phyloP scores from a whole-genome alignment of 1,284 basidiomycete species.

The Tilletiopsis washingtonensis region DNA sequence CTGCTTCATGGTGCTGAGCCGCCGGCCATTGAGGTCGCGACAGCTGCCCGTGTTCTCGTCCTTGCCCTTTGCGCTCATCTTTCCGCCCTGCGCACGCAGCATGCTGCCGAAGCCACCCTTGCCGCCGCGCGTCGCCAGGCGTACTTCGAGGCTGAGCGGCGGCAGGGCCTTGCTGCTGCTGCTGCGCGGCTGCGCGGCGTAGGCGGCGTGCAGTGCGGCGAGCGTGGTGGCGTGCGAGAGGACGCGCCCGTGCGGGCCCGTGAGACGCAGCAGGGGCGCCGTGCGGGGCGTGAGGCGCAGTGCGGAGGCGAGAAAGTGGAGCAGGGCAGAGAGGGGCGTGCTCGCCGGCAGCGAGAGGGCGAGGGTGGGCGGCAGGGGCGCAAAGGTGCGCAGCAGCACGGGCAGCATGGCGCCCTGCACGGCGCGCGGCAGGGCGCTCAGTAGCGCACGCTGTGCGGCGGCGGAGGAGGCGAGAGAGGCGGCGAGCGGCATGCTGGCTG shows the following conservation, averaged over 20 bases:
- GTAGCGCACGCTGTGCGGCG: no score
- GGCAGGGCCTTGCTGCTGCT: background rate
- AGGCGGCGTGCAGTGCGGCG: background rate
- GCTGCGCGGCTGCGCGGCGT: background rate
- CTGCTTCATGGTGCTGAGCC: conserved; percentile 88
- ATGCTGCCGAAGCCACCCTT: conserved; percentile 97
- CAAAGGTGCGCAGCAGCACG: conserved; percentile 4
- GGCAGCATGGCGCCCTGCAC: background rate
- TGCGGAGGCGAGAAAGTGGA: background rate
- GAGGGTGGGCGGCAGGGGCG: conserved; percentile 3
- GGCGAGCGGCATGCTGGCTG: no score
- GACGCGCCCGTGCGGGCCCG: background rate
- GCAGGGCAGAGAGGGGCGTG: background rate
- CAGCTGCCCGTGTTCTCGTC: conserved; percentile 85
- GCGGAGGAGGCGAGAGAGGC: no score
- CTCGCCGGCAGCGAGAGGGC: conserved; percentile 3
- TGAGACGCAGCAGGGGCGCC: background rate
- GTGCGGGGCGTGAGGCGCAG: background rate
- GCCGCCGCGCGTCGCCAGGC: conserved; percentile 59
- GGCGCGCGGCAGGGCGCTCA: no score
- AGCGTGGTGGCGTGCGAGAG: background rate
- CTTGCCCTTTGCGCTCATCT: conserved; percentile 65
- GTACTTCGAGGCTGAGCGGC: conserved; percentile 20
- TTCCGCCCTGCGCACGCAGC: conserved; percentile 87
- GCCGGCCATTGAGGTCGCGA: conserved; percentile 78